Evolutionary conservation across 2,329 filamentous ascomycete species (phyloP), one percentile per base, ranked within the genome.

Genomic region (Fusarium abutilonis): DNA sequence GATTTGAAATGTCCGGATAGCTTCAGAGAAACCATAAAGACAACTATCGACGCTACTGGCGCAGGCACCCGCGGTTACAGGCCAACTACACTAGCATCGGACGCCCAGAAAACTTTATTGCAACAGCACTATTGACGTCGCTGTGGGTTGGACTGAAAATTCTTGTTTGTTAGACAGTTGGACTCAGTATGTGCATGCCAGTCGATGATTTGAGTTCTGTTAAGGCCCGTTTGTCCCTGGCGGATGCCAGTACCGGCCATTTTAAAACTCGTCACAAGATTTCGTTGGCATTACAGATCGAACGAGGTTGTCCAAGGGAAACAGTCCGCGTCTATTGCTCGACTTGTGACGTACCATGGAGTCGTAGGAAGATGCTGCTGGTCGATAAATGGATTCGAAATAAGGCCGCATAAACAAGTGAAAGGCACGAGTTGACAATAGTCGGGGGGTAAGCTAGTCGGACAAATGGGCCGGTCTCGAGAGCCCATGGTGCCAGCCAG

Each of bases 21-120:
- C 53, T 51, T 59, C 56, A 65, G 4, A 14, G 5, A 57, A 67
- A 64, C 52, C 32, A 52, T 63, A 66, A 56, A 45, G 31, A 14
- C 13, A 23, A 11, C 15, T 11, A 13, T 49, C 39, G 35, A 43
- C 57, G 32, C 48, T 58, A 65, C 62, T 63, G 48, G 61, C 52
- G 62, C 62, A 64, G 43, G 60, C 56, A 63, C 60, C 61, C 61
- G 52, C 28, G 13, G 23, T 40, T 35, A 19, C 38, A 45, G 55
- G 31, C 31, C 40, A 40, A 19, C 13, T 29, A 31, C 32, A 38
- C 47, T 35, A 44, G 17, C 14, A 39, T 52, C 60, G 42, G 41
- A 21, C 36, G 53, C 47, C 53, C 39, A 21, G 17, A 32, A 44
- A 64, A 64, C 61, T 45, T 46, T 65, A 63, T 44, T 21, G 13